A percentile compares a stretch with the other conserved stretches of the same genome.
phyloP scores from a whole-genome alignment of 768 basidiomycete genomes.

The Exidia glandulosa region DNA sequence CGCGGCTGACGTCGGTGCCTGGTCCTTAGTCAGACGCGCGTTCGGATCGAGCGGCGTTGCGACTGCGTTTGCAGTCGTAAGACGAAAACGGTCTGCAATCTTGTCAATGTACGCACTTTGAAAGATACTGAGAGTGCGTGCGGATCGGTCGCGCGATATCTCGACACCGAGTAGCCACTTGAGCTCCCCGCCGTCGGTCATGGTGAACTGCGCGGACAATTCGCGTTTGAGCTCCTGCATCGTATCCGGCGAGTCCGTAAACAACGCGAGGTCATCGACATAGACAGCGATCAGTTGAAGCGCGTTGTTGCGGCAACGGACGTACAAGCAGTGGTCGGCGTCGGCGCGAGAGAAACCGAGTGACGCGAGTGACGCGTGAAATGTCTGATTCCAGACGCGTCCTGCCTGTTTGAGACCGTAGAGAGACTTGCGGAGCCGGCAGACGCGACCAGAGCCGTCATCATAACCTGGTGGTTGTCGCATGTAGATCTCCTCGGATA shows the following conservation, averaged over 20 bases:
- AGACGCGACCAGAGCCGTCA: slow-evolving; percentile 9
- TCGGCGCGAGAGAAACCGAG: slow-evolving; percentile 10
- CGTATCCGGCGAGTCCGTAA: not conserved
- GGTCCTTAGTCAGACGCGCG: not conserved
- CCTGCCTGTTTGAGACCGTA: slow-evolving; percentile 24
- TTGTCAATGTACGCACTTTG: slow-evolving; percentile 8
- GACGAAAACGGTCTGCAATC: slow-evolving; percentile 4
- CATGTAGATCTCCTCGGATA: slow-evolving; percentile 33
- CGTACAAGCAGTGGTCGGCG: slow-evolving; percentile 17
- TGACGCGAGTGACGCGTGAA: slow-evolving; percentile 11
- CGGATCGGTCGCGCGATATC: slow-evolving; percentile 14
- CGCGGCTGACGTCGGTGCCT: not conserved
- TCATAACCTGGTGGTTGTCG: slow-evolving; percentile 23
- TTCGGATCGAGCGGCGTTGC: slow-evolving; percentile 6
- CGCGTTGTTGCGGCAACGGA: not conserved
- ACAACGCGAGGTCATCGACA: slow-evolving; percentile 21
- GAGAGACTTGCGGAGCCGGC: slow-evolving; percentile 11
- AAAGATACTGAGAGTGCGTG: not conserved
- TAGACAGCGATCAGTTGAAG: slow-evolving; percentile 16
- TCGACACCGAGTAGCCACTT: slow-evolving; percentile 26
- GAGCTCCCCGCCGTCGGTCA: slow-evolving; percentile 13
- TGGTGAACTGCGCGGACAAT: too few relatives aligned
- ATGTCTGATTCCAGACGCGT: slow-evolving; percentile 18
- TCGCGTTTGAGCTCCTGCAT: slow-evolving; percentile 5
- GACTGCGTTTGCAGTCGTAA: slow-evolving; percentile 2